phyloP scores from a whole-genome alignment of 257 asterid genomes.

The Galeopsis tetrahit region DNA sequence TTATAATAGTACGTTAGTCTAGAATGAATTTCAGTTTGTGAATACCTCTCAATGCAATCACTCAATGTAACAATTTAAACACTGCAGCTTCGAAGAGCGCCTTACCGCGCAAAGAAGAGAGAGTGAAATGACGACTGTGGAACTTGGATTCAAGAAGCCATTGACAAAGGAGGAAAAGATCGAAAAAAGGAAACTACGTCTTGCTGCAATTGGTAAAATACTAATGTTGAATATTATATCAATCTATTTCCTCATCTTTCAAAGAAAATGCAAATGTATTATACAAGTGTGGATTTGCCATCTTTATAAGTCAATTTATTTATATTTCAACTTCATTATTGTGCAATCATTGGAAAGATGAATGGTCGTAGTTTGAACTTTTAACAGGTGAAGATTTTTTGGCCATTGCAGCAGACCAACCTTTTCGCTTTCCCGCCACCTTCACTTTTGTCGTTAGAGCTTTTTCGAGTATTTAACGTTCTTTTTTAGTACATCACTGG shows the following conservation, averaged over 20 bases:
- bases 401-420: conserved; percentile 96
- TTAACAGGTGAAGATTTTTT: conserved; percentile 89
- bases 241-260: neutral
- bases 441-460: conserved; percentile 97
- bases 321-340: neutral
- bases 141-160: conserved; percentile 90
- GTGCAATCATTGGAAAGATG: neutral
- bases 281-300: neutral
- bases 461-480: conserved; percentile 69
- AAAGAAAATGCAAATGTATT: neutral
- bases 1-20: neutral
- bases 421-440: conserved; percentile 97
- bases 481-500: neutral
- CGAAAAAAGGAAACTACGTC: conserved; percentile 83
- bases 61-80: conserved; percentile 9
- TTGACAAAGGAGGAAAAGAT: conserved; percentile 78
- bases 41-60: neutral
- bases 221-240: conserved; percentile 24
- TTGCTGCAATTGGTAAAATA: conserved; percentile 88
- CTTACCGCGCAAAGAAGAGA: conserved; percentile 86
- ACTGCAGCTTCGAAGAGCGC: conserved; percentile 89
- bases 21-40: neutral
- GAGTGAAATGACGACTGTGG: conserved; percentile 67
- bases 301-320: conserved; percentile 1
- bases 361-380: neutral